These are phyloP conservation scores for Umbellularia californica DNA, from an alignment of 164 flowering plant species.

Conservation along the genomic window DNA sequence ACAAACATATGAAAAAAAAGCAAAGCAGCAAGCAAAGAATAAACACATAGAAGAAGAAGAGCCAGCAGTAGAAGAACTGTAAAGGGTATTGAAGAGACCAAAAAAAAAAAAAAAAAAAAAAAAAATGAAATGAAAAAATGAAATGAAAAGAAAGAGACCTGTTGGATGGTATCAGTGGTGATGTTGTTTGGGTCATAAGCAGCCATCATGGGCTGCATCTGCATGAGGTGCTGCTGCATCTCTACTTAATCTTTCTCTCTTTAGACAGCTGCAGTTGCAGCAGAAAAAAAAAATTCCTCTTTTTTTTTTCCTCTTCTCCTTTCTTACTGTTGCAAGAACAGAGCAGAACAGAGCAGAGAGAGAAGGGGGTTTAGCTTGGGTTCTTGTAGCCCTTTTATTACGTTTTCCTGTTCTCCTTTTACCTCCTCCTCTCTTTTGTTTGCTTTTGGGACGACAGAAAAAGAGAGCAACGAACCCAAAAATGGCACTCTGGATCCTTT, in stretches of 20 bases:
- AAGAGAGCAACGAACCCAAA: too few relatives aligned
- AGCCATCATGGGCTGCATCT: constrained; percentile 86
- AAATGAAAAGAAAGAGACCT: constrained; percentile 33
- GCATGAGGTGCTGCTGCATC: constrained; percentile 83
- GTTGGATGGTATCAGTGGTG: constrained; percentile 79
- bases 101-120: background rate
- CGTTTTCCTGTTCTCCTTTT: too few relatives aligned
- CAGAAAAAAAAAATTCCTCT: background rate
- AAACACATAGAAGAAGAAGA: background rate
- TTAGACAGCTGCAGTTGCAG: background rate
- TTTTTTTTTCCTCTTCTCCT: background rate
- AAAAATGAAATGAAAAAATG: too few relatives aligned
- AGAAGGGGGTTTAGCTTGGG: background rate
- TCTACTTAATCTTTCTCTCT: background rate
- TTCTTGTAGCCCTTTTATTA: background rate
- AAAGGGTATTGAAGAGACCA: constrained; percentile 2
- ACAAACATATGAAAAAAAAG: background rate
- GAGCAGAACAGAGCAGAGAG: background rate
- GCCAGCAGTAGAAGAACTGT: background rate
- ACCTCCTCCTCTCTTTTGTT: too few relatives aligned
- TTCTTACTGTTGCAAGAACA: background rate
- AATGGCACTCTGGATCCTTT: too few relatives aligned
- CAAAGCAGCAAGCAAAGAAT: background rate
- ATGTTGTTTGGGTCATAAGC: constrained; percentile 56
- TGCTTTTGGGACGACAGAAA: too few relatives aligned